Evolutionary conservation across 176 grass and related monocot genomes (phyloP), one percentile per base, ranked within the genome.

Genomic region (Thinopyrum elongatum): DNA sequence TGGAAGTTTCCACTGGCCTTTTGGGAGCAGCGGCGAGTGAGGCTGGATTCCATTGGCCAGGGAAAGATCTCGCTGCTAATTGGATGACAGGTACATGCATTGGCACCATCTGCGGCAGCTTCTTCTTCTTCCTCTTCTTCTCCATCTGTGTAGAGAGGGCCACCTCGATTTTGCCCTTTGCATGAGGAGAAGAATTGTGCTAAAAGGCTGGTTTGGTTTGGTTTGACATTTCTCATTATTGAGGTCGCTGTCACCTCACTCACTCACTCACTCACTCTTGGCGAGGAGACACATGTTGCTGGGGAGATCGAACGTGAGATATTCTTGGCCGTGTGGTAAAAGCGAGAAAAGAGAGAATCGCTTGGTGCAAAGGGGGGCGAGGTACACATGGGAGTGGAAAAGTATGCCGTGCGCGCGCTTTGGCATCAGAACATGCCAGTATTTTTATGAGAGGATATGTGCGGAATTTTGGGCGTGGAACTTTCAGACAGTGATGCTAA

Each of bases 1-100:
- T 33, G 64, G 87, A 84, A 84, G 66, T 80, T 89, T 74, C 82
- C 87, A 84, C 65, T 64, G 81, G 81, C 22, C 29, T 73, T 80
- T 84, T 29, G 76, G 53, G 28, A 53, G 35, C 74, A 70, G 74
- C 19, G 53, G 30, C 72, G 28, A 79, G 81, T 73, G 87, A 71
- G 55, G 38, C 27, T 72, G 39, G 81, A 80, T 80, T 89, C 76
- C 57, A 73, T 79, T 84, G 81, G 87, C 28, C 75, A 79, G 74
- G 30, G 31, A 53, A 73, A 89, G 38, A 89, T 89, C 87, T 78
- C 65, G 22, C 8, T 25, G 80, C 74, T 28, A 46, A 71, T 70
- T 77, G 80, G 64, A 44, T 28, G 80, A 36, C 47, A 83, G 51
- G 39, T 77, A 27, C 73, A 4, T 25, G 79, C 42, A 31, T 47